A percentile compares a stretch with the other conserved stretches of the same genome.
phyloP scores from a whole-genome alignment of 306 rosid genomes.

The Casuarina equisetifolia region DNA sequence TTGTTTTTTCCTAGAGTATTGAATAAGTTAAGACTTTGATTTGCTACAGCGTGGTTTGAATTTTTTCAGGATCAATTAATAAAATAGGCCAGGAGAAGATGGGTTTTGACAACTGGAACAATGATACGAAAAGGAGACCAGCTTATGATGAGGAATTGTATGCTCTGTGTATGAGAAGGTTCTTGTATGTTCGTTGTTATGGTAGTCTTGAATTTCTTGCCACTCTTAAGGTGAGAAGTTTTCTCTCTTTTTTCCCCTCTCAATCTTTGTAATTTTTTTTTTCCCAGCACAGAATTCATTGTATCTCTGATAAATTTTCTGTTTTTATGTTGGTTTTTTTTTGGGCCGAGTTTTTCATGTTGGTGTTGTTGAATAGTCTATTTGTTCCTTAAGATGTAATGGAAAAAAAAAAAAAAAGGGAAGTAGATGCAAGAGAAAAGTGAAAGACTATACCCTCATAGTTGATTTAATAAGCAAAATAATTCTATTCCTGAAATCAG shows the following conservation, averaged over 20 bases:
- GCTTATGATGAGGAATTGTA: conserved; percentile 38
- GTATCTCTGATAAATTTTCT: not conserved
- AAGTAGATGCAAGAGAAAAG: conserved; percentile 1
- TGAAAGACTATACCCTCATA: not conserved
- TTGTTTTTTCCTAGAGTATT: not conserved
- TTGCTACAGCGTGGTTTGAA: not conserved
- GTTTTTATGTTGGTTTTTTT: not conserved
- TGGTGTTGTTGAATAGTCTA: not conserved
- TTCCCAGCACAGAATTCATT: not conserved
- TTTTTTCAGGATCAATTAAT: conserved; percentile 20
- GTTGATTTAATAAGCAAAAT: not conserved
- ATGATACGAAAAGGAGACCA: conserved; percentile 28
- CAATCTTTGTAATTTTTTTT: not conserved
- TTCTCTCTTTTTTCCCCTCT: not conserved
- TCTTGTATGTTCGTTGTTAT: conserved; percentile 70
- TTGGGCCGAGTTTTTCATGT: not conserved
- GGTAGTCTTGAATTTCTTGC: conserved; percentile 77
- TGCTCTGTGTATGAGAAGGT: conserved; percentile 68
- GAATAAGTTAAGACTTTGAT: not conserved
- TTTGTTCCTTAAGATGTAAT: not conserved
- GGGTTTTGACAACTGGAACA: conserved; percentile 1
- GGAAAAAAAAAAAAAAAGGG: not conserved
- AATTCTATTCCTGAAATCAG: not conserved
- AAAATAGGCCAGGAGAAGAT: conserved; percentile 9
- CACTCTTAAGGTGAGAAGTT: conserved; percentile 71